Evolutionary conservation across 1,139 yeast genomes (phyloP).

Genomic region (Geotrichum reessii): DNA sequence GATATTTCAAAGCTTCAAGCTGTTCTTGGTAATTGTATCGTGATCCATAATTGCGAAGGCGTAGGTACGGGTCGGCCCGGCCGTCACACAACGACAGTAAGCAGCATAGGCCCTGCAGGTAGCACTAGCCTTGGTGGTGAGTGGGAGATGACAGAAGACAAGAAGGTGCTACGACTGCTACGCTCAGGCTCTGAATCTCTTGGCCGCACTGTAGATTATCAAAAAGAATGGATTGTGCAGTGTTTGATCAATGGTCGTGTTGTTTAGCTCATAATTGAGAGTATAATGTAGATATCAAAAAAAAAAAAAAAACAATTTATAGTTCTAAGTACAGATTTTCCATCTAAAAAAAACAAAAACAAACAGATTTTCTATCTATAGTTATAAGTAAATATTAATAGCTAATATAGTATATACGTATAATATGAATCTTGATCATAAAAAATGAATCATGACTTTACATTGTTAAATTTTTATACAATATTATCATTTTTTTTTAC

Average conservation of each 20-base stretch:
- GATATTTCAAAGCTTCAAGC: neutral
- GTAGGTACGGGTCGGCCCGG: neutral
- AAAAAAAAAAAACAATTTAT: too few species aligned
- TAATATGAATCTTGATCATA: too few species aligned
- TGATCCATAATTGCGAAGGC: slow-evolving; percentile 9
- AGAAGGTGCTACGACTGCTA: slow-evolving; percentile 8
- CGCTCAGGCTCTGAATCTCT: slow-evolving; percentile 18
- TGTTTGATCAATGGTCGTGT: slow-evolving; percentile 32
- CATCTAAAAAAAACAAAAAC: too few species aligned
- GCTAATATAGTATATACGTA: too few species aligned
- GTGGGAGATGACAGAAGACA: slow-evolving; percentile 14
- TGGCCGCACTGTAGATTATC: slow-evolving; percentile 19
- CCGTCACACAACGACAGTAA: neutral
- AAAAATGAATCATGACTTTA: too few species aligned
- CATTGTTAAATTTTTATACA: too few species aligned
- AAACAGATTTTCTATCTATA: too few species aligned
- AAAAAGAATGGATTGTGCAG: slow-evolving; percentile 34
- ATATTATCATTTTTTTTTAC: too few species aligned
- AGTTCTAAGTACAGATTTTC: too few species aligned
- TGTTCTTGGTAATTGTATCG: neutral
- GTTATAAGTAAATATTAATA: too few species aligned
- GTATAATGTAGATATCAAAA: too few species aligned
- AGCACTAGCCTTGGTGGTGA: neutral
- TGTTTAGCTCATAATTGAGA: slow-evolving; percentile 19
- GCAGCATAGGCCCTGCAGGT: neutral